phyloP scores from a whole-genome alignment of 2,329 filamentous ascomycete species.

The Plenodomus tracheiphilus region DNA sequence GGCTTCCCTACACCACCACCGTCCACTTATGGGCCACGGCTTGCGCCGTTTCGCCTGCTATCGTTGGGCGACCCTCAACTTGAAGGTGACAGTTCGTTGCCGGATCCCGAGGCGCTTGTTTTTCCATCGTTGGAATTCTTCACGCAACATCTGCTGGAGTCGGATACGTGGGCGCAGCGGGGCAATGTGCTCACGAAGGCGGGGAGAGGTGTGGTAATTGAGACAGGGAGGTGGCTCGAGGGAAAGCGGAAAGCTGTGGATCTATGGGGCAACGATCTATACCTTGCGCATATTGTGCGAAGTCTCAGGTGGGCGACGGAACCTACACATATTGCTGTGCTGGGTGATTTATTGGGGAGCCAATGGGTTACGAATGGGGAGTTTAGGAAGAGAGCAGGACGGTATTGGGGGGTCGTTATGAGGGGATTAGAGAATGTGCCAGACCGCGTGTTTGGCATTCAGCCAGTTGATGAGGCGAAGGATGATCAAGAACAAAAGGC shows the following conservation, averaged over 20 bases:
- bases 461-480: constrained; percentile 6
- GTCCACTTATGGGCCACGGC: constrained; percentile 5
- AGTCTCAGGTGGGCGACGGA: constrained; percentile 79
- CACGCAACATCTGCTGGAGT: constrained; percentile 18
- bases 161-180: constrained; percentile 14
- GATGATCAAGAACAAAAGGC: constrained; percentile 24
- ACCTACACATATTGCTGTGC: constrained; percentile 84
- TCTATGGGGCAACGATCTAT: constrained; percentile 90
- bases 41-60: constrained; percentile 82
- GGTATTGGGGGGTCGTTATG: constrained; percentile 85
- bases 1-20: constrained; percentile 64
- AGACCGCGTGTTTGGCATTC: constrained; percentile 38
- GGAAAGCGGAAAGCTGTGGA: constrained; percentile 80
- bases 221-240: constrained; percentile 68
- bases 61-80: constrained; percentile 90
- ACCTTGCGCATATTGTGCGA: constrained; percentile 89
- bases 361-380: constrained; percentile 92
- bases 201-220: constrained; percentile 48
- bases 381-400: constrained; percentile 70
- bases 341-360: constrained; percentile 90
- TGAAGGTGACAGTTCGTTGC: constrained; percentile 86
- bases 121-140: constrained; percentile 50
- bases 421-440: constrained; percentile 65
- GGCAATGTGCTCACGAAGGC: constrained; percentile 14
- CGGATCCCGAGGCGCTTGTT: constrained; percentile 41